phyloP scores from a whole-genome alignment of 176 grass and related monocot genomes.

The Juncus effusus region DNA sequence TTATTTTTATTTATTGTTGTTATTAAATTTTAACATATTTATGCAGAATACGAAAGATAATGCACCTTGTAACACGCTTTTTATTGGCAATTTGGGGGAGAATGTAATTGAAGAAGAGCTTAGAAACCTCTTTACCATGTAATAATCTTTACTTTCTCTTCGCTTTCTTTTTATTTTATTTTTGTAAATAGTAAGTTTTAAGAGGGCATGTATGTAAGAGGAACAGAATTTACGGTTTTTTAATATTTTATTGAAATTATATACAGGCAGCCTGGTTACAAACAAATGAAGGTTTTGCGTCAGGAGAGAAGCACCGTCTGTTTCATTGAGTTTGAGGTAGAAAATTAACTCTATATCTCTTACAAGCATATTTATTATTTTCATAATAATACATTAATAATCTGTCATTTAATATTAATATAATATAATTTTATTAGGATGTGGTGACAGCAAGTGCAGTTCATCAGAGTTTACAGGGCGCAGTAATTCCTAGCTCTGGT shows the following conservation, averaged over 20 bases:
- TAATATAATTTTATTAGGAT: conserved; percentile 52
- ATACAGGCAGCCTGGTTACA: conserved; percentile 83
- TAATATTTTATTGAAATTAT: background rate
- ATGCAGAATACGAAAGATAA: conserved; percentile 99
- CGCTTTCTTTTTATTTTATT: conserved; percentile 6
- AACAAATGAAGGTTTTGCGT: conserved; percentile 95
- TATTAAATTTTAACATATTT: conserved; percentile 22
- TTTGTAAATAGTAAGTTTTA: conserved; percentile 20
- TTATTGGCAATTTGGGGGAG: conserved; percentile 98
- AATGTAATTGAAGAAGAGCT: conserved; percentile 98
- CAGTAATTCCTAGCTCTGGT: conserved; percentile 90
- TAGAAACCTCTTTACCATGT: conserved; percentile 76
- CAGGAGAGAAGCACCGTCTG: conserved; percentile 99
- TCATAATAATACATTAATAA: conserved; percentile 5
- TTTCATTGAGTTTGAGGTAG: conserved; percentile 95
- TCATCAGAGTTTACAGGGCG: conserved; percentile 94
- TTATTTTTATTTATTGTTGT: background rate
- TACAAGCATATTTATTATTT: conserved; percentile 9
- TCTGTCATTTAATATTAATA: conserved; percentile 18
- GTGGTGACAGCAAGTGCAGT: conserved; percentile 58
- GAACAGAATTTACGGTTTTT: background rate
- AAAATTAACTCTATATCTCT: background rate
- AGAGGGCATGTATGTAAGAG: background rate
- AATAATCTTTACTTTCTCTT: conserved; percentile 37
- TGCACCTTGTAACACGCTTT: conserved; percentile 94